These are phyloP conservation scores for Athelia sp. DNA, from an alignment of 1,284 basidiomycete species.

Conservation along the genomic window DNA sequence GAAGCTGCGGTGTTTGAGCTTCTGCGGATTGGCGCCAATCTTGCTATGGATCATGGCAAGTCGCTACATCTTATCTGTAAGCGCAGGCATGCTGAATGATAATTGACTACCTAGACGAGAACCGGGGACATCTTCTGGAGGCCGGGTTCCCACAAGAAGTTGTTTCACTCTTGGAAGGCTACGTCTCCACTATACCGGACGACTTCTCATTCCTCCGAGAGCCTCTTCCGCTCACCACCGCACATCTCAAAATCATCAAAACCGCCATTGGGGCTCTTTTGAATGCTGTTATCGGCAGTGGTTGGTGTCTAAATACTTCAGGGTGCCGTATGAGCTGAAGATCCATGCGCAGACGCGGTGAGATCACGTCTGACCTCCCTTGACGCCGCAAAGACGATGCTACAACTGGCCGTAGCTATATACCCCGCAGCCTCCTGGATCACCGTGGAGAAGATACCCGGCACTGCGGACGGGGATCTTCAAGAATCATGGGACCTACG, in stretches of 20 bases:
- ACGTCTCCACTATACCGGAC: slow-evolving; percentile 46
- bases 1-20: slow-evolving; percentile 57
- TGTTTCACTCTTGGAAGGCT: slow-evolving; percentile 63
- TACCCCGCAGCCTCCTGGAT: slow-evolving; percentile 68
- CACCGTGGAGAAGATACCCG: slow-evolving; percentile 21
- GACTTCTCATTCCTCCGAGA: slow-evolving; percentile 28
- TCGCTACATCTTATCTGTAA: slow-evolving; percentile 1
- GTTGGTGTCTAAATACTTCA: slow-evolving; percentile 32
- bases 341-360: slow-evolving; percentile 52
- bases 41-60: slow-evolving; percentile 77
- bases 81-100: slow-evolving; percentile 8
- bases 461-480: slow-evolving; percentile 20
- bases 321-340: slow-evolving; percentile 3
- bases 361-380: slow-evolving; percentile 61
- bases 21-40: slow-evolving; percentile 70
- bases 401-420: slow-evolving; percentile 63
- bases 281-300: slow-evolving; percentile 75
- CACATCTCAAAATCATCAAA: slow-evolving; percentile 69
- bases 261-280: slow-evolving; percentile 78
- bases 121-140: slow-evolving; percentile 64
- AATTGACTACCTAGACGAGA: slow-evolving; percentile 40
- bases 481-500: slow-evolving; percentile 64
- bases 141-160: slow-evolving; percentile 63
- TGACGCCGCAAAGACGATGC: slow-evolving; percentile 60
- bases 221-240: slow-evolving; percentile 46